A percentile compares a stretch with the other conserved stretches of the same genome.
phyloP scores from a whole-genome alignment of 768 basidiomycete species.

The Kwoniella dejecticola region DNA sequence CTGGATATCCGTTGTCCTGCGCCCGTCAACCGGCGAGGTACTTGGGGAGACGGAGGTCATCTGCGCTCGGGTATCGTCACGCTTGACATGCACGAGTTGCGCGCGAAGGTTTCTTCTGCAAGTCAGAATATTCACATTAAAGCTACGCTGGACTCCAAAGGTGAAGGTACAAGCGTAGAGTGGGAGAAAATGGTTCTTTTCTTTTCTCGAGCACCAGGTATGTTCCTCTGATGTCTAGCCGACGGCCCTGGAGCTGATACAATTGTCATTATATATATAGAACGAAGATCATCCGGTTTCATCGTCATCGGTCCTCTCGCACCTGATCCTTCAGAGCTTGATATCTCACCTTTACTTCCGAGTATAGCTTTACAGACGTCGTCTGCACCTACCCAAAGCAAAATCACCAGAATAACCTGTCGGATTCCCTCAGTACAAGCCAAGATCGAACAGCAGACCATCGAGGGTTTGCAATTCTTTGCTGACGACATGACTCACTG shows the following conservation, averaged over 20 bases:
- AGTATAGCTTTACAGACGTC: slow-evolving; percentile 22
- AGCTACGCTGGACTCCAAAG: not conserved
- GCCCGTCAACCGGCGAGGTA: slow-evolving; percentile 58
- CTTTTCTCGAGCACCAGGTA: slow-evolving; percentile 46
- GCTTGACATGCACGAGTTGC: slow-evolving; percentile 39
- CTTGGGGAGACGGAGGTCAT: slow-evolving; percentile 67
- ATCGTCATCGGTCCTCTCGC: slow-evolving; percentile 48
- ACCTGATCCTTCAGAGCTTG: slow-evolving; percentile 35
- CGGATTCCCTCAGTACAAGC: slow-evolving; percentile 65
- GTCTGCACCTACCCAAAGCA: slow-evolving; percentile 7
- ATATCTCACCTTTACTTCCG: slow-evolving; percentile 34
- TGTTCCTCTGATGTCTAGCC: not conserved
- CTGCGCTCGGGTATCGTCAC: slow-evolving; percentile 48
- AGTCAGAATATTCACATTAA: not conserved
- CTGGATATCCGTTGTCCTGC: slow-evolving; percentile 70
- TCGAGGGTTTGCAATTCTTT: slow-evolving; percentile 83
- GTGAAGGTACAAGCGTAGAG: slow-evolving; percentile 17
- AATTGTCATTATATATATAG: slow-evolving; percentile 7
- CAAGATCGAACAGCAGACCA: slow-evolving; percentile 60
- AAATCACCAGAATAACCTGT: slow-evolving; percentile 33
- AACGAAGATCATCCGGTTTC: slow-evolving; percentile 42
- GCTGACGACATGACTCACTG: slow-evolving; percentile 82
- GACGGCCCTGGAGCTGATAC: not conserved
- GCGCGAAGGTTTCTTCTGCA: not conserved
- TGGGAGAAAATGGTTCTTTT: slow-evolving; percentile 49